Evolutionary conservation across 2,329 filamentous ascomycete genomes (phyloP).

Genomic region (Albifimbria verrucaria): DNA sequence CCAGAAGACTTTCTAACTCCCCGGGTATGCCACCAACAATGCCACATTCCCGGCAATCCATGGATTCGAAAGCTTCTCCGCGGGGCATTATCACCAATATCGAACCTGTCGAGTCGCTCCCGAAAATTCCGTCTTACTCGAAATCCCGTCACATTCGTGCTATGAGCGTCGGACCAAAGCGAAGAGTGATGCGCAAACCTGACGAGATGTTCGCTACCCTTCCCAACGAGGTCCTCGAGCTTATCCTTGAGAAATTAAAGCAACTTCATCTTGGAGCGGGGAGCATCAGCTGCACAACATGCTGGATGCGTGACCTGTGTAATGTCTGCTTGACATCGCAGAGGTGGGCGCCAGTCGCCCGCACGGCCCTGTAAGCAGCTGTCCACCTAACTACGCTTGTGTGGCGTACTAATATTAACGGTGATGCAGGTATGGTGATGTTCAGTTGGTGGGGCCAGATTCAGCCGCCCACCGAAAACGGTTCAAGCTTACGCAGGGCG

Average conservation of each 20-base stretch:
- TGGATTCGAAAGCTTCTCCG: constrained; percentile 23
- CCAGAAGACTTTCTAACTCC: constrained; percentile 30
- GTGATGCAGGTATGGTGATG: constrained; percentile 49
- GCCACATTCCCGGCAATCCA: constrained; percentile 25
- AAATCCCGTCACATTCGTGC: neutral
- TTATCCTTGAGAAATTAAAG: constrained; percentile 53
- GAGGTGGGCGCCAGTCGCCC: constrained; percentile 50
- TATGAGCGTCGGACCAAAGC: neutral
- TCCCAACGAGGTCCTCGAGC: constrained; percentile 55
- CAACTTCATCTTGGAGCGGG: constrained; percentile 44
- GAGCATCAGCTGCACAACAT: constrained; percentile 57
- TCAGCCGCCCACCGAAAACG: constrained; percentile 53
- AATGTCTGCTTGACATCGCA: constrained; percentile 47
- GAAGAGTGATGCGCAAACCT: constrained; percentile 27
- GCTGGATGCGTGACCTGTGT: constrained; percentile 61
- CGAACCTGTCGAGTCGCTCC: constrained; percentile 34
- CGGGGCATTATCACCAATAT: constrained; percentile 36
- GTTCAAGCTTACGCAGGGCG: constrained; percentile 50
- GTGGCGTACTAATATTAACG: constrained; percentile 11
- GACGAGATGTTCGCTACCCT: constrained; percentile 54
- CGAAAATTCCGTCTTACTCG: neutral
- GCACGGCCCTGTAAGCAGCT: constrained; percentile 44
- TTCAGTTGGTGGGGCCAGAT: constrained; percentile 58
- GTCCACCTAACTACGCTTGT: neutral
- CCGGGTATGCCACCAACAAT: constrained; percentile 21